phyloP scores from a whole-genome alignment of 2,329 filamentous ascomycete species.

The Zarea fungicola region DNA sequence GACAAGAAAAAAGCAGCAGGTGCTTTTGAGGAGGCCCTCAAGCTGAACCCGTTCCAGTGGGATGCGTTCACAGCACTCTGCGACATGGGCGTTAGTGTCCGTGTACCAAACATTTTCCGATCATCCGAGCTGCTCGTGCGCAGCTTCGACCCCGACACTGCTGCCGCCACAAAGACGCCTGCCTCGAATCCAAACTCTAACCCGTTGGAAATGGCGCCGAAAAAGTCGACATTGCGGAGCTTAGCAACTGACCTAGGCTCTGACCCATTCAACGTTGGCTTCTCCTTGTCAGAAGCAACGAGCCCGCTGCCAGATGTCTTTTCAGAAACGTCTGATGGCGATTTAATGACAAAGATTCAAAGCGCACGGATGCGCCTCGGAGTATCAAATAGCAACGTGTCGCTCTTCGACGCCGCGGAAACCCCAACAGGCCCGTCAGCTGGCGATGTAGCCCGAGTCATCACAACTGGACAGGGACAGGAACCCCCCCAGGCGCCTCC shows the following conservation, averaged over 20 bases:
- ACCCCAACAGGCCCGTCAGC: conserved; percentile 43
- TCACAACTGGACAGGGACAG: conserved; percentile 21
- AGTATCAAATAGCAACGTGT: conserved; percentile 30
- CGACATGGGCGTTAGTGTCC: conserved; percentile 77
- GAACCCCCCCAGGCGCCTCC: conserved; percentile 49
- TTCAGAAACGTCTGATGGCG: conserved; percentile 42
- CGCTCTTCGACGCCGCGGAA: conserved; percentile 53
- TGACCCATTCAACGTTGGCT: conserved; percentile 50
- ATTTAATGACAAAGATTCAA: conserved; percentile 52
- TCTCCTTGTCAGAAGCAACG: conserved; percentile 36
- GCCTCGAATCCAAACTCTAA: conserved; percentile 21
- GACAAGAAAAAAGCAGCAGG: conserved; percentile 77
- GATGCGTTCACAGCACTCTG: conserved; percentile 88
- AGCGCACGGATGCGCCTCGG: conserved; percentile 45
- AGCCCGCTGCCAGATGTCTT: conserved; percentile 37
- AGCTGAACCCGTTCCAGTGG: conserved; percentile 95
- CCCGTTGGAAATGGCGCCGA: conserved; percentile 35
- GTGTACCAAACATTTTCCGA: conserved; percentile 82
- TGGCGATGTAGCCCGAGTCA: conserved; percentile 19
- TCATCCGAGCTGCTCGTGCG: conserved; percentile 52
- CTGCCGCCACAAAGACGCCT: conserved; percentile 34
- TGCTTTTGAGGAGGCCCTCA: conserved; percentile 83
- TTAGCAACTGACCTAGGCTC: conserved; percentile 30
- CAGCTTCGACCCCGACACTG: conserved; percentile 36
- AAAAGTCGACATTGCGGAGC: conserved; percentile 36